Evolutionary conservation across 1,284 basidiomycete genomes (phyloP), one percentile per base, ranked within the genome.

Genomic region (Heterobasidion parviporum): DNA sequence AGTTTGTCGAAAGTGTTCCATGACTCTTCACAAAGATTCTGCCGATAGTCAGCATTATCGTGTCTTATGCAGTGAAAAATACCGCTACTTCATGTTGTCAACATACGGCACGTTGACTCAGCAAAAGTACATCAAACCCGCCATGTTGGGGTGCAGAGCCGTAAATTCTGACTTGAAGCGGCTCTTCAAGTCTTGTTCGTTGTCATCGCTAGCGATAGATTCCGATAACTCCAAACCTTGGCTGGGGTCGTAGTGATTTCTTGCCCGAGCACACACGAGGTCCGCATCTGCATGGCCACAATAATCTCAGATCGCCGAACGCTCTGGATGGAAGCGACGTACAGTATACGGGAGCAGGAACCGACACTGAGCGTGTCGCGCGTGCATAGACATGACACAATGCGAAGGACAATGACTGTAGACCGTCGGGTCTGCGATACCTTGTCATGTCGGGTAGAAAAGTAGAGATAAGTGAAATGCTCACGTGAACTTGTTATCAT

Each of bases 261-360:
- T 88, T 0, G 87, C 86, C 6, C 88, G 77, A 2, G 84, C 76
- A 62, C 88, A 92, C n/a, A 92, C 88, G 53, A 90, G 89, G 66
- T 91, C 87, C 8, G 88, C 88, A 66, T 91, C 89, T 91, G 57
- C 15, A 8, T 4, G 43, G 53, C 34, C 41, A 43, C 47, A 44
- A 54, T 47, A 36, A 55, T n/a, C 36, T 49, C 46, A 18, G 33
- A 38, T 57, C 8, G 60, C n/a, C 12, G 14, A 48, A 49, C 26
- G 14, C 32, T 33, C 50, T 50, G 38, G 26, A 6, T 52, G 34
- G 48, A 55, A 51, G 58, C 53, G 51, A 56, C 38, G 59, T 85
- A 90, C 89, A 92, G 62, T 91, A 92, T 0, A 91, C 87, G 0
- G 89, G 90, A 0, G 89, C 89, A 0, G 89, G 88, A 55, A 92